These are phyloP conservation scores for Bimuria novae-zelandiae DNA, from an alignment of 2,329 filamentous ascomycete species.

Conservation along the genomic window DNA sequence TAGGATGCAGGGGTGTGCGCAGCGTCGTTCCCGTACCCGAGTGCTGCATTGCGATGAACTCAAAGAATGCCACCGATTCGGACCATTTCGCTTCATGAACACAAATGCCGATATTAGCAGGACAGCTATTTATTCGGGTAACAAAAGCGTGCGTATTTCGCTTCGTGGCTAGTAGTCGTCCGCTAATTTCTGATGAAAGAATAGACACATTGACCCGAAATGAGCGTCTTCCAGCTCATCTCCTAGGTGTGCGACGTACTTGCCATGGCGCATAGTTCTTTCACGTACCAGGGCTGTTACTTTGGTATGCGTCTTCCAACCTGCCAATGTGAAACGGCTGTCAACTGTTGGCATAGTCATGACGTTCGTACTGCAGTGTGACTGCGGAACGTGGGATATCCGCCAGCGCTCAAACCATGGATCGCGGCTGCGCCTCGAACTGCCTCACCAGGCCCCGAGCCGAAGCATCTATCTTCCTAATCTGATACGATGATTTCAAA, in stretches of 20 bases:
- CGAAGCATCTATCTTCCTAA: background rate
- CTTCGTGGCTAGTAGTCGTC: background rate
- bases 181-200: too few species aligned
- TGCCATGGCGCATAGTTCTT: too few species aligned
- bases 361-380: slow-evolving; percentile 1
- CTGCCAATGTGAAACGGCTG: background rate
- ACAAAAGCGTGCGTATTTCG: background rate
- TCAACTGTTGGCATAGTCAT: slow-evolving; percentile 1
- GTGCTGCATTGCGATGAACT: background rate
- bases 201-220: too few species aligned
- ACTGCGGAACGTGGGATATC: background rate
- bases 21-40: too few species aligned
- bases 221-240: too few species aligned
- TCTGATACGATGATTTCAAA: background rate
- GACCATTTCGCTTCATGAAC: background rate
- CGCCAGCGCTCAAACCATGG: background rate
- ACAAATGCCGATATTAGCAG: background rate
- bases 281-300: too few species aligned
- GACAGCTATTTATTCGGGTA: background rate
- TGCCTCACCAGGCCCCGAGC: background rate
- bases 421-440: background rate
- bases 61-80: background rate
- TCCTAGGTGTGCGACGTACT: too few species aligned
- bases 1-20: slow-evolving; percentile 8
- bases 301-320: too few species aligned